Percentiles rank a stretch among this genome's conserved stretches.
These are phyloP conservation scores for Neolentinus lepideus DNA, from an alignment of 1,284 basidiomycete species.

Conservation along the genomic window DNA sequence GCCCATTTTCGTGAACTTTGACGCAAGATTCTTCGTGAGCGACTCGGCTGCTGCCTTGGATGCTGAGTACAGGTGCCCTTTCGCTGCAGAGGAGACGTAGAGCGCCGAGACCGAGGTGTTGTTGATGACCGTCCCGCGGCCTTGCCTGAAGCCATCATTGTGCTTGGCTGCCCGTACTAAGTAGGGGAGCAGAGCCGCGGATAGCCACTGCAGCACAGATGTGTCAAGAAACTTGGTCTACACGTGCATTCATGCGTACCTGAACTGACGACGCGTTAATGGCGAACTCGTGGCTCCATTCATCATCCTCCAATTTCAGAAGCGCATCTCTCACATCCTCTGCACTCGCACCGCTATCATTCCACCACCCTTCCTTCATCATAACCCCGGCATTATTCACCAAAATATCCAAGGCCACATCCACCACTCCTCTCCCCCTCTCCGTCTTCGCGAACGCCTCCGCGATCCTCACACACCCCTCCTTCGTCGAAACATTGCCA, in stretches of 20 bases:
- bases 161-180: constrained; percentile 10
- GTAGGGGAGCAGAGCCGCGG: constrained; percentile 13
- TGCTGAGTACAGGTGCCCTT: constrained; percentile 12
- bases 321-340: constrained; percentile 10
- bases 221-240: not conserved
- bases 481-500: constrained; percentile 13
- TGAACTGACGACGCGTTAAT: constrained; percentile 12
- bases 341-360: constrained; percentile 3
- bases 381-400: constrained; percentile 13
- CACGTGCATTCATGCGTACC: constrained; percentile 6
- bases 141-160: constrained; percentile 9
- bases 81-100: constrained; percentile 7
- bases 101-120: constrained; percentile 16
- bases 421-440: constrained; percentile 4
- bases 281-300: constrained; percentile 12
- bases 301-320: constrained; percentile 11
- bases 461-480: constrained; percentile 10
- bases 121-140: constrained; percentile 13
- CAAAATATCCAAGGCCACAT: constrained; percentile 11
- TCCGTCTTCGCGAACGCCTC: constrained; percentile 10
- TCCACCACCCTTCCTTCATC: constrained; percentile 10
- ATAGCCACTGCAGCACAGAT: constrained; percentile 11
- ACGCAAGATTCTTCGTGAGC: constrained; percentile 13
- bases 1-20: constrained; percentile 13
- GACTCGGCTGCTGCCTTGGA: constrained; percentile 14